phyloP scores from a whole-genome alignment of 2,329 filamentous ascomycete genomes.

The Microdochium bolleyi region DNA sequence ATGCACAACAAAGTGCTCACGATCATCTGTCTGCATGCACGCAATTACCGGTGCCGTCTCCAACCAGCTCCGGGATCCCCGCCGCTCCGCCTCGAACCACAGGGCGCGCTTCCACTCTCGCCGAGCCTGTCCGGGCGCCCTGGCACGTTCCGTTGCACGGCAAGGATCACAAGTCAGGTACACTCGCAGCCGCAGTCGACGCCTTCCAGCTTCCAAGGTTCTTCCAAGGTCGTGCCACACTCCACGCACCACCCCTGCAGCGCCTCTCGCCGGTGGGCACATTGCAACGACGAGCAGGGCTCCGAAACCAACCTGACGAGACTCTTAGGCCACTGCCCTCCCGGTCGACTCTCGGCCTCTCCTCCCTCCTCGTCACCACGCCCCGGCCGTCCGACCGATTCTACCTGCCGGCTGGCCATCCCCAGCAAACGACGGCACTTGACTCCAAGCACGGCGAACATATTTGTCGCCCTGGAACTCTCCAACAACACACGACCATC shows the following conservation, averaged over 20 bases:
- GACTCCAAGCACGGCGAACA: no score
- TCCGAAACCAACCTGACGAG: slow-evolving; percentile 1
- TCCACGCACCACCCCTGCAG: background rate
- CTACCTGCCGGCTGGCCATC: no score
- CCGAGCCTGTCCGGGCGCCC: background rate
- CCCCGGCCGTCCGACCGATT: no score
- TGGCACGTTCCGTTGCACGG: background rate
- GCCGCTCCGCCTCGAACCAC: no score
- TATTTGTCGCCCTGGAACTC: background rate
- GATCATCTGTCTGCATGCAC: background rate
- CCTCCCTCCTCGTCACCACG: background rate
- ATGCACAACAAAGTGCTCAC: no score
- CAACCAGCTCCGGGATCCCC: no score
- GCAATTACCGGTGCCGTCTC: background rate
- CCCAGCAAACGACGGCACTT: no score
- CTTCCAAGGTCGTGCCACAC: background rate
- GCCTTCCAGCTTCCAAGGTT: background rate
- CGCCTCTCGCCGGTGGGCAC: background rate
- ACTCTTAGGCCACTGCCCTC: background rate
- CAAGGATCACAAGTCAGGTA: background rate
- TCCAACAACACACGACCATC: background rate
- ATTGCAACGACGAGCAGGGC: background rate
- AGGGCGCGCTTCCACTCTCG: background rate
- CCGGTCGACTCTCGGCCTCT: background rate
- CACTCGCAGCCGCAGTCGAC: background rate